Evolutionary conservation across 495 filamentous ascomycete species (phyloP).

Genomic region (Xylaria curta): DNA sequence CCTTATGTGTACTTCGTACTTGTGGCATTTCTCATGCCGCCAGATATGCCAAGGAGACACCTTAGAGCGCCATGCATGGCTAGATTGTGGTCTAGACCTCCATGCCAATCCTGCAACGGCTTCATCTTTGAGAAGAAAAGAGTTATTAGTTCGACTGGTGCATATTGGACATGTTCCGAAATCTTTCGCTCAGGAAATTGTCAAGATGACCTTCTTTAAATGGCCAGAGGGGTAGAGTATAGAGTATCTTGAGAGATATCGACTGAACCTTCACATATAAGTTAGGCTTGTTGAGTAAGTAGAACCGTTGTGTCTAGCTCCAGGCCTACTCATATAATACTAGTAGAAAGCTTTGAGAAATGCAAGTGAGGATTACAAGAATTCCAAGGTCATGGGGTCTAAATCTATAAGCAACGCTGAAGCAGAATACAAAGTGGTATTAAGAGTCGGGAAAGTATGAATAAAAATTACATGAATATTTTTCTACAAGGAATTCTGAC

Average conservation of each 20-base stretch:
- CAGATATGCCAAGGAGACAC: background rate
- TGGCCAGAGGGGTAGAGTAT: background rate
- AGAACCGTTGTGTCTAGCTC: background rate
- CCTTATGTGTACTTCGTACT: background rate
- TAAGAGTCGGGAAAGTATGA: background rate
- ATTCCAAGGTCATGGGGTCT: too few species aligned
- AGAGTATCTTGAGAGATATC: background rate
- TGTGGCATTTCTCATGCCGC: background rate
- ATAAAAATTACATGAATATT: background rate
- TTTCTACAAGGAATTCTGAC: too few species aligned
- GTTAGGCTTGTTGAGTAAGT: background rate
- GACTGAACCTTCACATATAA: background rate
- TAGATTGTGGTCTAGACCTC: background rate
- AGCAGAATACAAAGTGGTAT: background rate
- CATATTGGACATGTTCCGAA: background rate
- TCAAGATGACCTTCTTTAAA: background rate
- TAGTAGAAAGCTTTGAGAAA: too few species aligned
- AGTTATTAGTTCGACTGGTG: background rate
- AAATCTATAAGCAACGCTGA: too few species aligned
- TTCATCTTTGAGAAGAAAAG: background rate
- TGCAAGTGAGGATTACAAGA: too few species aligned
- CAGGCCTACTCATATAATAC: background rate
- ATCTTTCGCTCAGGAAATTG: background rate
- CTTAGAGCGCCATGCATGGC: background rate
- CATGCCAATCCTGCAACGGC: background rate